These are phyloP conservation scores for Penicillium soppii DNA, from an alignment of 495 filamentous ascomycete species.

Conservation along the genomic window DNA sequence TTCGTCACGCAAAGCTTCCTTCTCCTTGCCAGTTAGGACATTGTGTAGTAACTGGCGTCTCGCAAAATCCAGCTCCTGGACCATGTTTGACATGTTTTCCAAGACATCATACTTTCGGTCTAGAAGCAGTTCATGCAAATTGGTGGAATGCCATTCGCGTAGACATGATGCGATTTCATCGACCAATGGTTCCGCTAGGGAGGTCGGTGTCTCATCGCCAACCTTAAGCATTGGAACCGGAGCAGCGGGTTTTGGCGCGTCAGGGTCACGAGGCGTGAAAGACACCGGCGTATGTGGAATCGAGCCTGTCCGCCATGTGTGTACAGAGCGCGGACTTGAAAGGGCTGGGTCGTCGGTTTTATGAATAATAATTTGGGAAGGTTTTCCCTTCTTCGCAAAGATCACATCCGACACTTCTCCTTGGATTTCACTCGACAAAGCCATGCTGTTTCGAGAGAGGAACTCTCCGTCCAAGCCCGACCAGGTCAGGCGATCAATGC, in stretches of 20 bases:
- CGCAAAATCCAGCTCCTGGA: conserved; percentile 76
- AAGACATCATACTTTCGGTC: conserved; percentile 75
- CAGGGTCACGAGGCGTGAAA: conserved; percentile 43
- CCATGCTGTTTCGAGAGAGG: conserved; percentile 27
- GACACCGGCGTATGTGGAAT: conserved; percentile 38
- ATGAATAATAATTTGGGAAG: conserved; percentile 42
- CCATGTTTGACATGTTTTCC: conserved; percentile 75
- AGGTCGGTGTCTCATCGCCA: conserved; percentile 92
- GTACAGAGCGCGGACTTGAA: conserved; percentile 32
- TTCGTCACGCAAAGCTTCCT: conserved; percentile 69
- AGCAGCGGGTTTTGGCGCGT: conserved; percentile 75
- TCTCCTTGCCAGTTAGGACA: conserved; percentile 84
- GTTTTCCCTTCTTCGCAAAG: conserved; percentile 42
- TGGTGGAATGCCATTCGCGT: conserved; percentile 96
- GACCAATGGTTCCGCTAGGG: conserved; percentile 83
- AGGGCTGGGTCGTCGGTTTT: conserved; percentile 36
- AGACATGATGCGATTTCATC: conserved; percentile 97
- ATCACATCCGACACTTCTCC: conserved; percentile 41
- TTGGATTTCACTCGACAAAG: conserved; percentile 27
- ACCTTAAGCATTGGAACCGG: conserved; percentile 97
- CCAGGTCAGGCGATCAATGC: conserved; percentile 21
- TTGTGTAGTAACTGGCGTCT: conserved; percentile 89
- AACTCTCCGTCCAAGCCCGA: conserved; percentile 19
- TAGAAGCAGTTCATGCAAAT: conserved; percentile 90
- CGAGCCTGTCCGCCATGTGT: conserved; percentile 26